Conservation (phyloP, 2,329 filamentous ascomycete species). For the Uncinocarpus reesii region DNA sequence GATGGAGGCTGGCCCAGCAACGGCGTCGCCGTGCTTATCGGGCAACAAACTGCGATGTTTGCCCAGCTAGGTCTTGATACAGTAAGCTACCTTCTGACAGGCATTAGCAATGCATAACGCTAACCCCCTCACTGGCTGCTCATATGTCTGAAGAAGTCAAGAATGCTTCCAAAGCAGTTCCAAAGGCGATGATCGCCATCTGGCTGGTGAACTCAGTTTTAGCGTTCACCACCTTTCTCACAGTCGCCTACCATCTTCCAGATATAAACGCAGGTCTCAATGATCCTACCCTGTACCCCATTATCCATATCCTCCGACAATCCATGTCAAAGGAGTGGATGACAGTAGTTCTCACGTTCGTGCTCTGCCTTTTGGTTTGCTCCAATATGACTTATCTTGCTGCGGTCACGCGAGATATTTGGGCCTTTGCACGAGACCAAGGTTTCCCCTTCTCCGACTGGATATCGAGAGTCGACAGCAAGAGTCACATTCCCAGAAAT, state of each 20-base stretch:
- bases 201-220: conserved; percentile 40
- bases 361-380: conserved; percentile 32
- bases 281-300: conserved; percentile 38
- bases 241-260: conserved; percentile 36
- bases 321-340: conserved; percentile 35
- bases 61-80: conserved; percentile 20
- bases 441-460: conserved; percentile 44
- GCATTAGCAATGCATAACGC: not conserved
- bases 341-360: conserved; percentile 39
- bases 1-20: conserved; percentile 28
- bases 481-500: conserved; percentile 32
- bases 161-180: conserved; percentile 39
- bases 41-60: conserved; percentile 25
- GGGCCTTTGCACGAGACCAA: conserved; percentile 41
- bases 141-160: conserved; percentile 42
- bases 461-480: conserved; percentile 38
- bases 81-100: not conserved
- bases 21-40: conserved; percentile 32
- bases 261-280: conserved; percentile 32
- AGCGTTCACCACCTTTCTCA: conserved; percentile 38
- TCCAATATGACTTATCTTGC: conserved; percentile 24
- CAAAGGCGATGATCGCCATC: conserved; percentile 39
- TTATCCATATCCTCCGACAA: conserved; percentile 42
- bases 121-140: conserved; percentile 9
- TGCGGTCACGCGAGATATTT: conserved; percentile 35